Percentiles rank a stretch among this genome's conserved stretches.
Evolutionary conservation across 805 yeast genomes (phyloP).

Genomic region (Candida krabiensis): DNA sequence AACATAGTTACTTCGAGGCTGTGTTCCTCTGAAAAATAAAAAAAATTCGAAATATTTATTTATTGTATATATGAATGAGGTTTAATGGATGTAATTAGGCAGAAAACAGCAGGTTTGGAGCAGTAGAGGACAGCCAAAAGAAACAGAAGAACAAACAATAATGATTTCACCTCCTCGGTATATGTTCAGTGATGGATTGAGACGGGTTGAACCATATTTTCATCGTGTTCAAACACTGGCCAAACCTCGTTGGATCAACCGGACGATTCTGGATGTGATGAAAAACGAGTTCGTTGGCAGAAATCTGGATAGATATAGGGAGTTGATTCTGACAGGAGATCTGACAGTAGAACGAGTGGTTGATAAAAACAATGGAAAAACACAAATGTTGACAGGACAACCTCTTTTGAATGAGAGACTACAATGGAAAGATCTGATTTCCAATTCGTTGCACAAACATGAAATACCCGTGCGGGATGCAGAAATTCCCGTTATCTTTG

Average conservation of each 20-base stretch:
- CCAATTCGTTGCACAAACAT: slow-evolving; percentile 42
- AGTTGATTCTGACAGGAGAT: slow-evolving; percentile 13
- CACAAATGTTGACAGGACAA: slow-evolving; percentile 8
- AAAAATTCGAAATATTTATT: not conserved
- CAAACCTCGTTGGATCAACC: slow-evolving; percentile 10
- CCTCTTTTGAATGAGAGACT: slow-evolving; percentile 14
- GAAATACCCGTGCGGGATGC: slow-evolving; percentile 40
- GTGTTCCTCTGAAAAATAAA: not conserved
- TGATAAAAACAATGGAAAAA: not conserved
- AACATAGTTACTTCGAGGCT: not conserved
- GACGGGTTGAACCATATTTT: slow-evolving; percentile 18
- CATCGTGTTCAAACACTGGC: slow-evolving; percentile 13
- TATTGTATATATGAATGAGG: not conserved
- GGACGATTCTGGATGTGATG: slow-evolving; percentile 16
- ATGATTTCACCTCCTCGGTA: no score
- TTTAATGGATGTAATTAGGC: not conserved
- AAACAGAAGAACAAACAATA: no score
- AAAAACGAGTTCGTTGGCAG: slow-evolving; percentile 17
- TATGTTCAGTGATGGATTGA: slow-evolving; percentile 10
- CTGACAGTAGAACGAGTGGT: slow-evolving; percentile 11
- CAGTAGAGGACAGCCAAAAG: no score
- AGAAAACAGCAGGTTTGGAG: no score
- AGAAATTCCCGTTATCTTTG: slow-evolving; percentile 30
- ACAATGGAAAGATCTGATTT: slow-evolving; percentile 21
- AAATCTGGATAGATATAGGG: slow-evolving; percentile 9